phyloP scores from a whole-genome alignment of 2,329 filamentous ascomycete genomes.

The Escovopsis weberi region DNA sequence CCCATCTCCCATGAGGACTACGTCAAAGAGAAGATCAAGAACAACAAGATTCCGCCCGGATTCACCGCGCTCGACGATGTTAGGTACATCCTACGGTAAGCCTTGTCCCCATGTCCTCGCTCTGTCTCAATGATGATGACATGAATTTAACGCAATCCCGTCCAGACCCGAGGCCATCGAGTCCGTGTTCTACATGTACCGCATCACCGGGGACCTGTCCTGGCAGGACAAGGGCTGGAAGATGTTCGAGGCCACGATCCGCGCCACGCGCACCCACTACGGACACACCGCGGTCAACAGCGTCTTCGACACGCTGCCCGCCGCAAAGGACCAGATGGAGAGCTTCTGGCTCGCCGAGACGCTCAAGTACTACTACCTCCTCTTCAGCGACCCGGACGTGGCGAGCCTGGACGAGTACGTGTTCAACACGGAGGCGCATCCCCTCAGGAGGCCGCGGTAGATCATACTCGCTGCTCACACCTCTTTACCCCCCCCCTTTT shows the following conservation, averaged over 20 bases:
- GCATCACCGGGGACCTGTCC: slow-evolving; percentile 62
- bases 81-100: slow-evolving; percentile 49
- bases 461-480: neutral
- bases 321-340: slow-evolving; percentile 54
- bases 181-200: slow-evolving; percentile 79
- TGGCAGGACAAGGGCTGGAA: slow-evolving; percentile 76
- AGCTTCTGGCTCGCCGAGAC: slow-evolving; percentile 88
- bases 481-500: too few relatives aligned
- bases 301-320: slow-evolving; percentile 32
- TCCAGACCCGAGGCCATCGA: slow-evolving; percentile 71
- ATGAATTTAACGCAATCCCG: too few relatives aligned
- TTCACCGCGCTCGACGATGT: slow-evolving; percentile 30
- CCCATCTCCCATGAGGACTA: slow-evolving; percentile 41
- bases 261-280: slow-evolving; percentile 47
- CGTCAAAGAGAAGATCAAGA: slow-evolving; percentile 29
- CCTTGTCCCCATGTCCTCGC: neutral
- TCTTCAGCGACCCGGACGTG: slow-evolving; percentile 55
- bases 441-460: slow-evolving; percentile 30
- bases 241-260: slow-evolving; percentile 64
- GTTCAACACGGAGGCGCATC: slow-evolving; percentile 49
- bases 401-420: slow-evolving; percentile 56
- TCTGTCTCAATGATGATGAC: too few relatives aligned
- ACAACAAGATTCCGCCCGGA: slow-evolving; percentile 33
- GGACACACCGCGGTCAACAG: slow-evolving; percentile 59
- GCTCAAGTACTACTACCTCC: slow-evolving; percentile 79